These are phyloP conservation scores for Aspergillus nidulans DNA, from an alignment of 495 filamentous ascomycete genomes.

Conservation along the genomic window DNA sequence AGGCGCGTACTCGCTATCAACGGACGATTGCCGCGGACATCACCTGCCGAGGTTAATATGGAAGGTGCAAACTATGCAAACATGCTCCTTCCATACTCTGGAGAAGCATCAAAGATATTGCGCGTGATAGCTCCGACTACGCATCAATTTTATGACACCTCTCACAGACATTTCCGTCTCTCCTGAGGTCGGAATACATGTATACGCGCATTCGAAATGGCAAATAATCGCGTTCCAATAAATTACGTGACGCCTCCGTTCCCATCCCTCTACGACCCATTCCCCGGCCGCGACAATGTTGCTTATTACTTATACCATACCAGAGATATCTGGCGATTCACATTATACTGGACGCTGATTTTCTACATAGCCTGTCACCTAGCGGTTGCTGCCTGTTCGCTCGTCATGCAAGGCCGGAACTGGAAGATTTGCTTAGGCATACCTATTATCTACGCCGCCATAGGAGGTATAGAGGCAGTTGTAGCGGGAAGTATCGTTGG, in stretches of 20 bases:
- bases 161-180: not conserved
- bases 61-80: conserved; percentile 40
- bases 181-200: conserved; percentile 6
- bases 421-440: conserved; percentile 75
- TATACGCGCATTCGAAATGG: conserved; percentile 18
- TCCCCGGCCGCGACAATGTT: conserved; percentile 46
- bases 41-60: conserved; percentile 37
- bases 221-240: conserved; percentile 51
- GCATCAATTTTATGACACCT: conserved; percentile 12
- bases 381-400: conserved; percentile 62
- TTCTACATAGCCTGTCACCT: conserved; percentile 43
- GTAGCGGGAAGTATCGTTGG: conserved; percentile 88
- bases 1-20: conserved; percentile 7
- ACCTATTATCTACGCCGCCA: conserved; percentile 66
- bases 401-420: conserved; percentile 62
- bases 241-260: conserved; percentile 72
- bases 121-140: not conserved
- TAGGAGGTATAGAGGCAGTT: conserved; percentile 77
- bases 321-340: conserved; percentile 85
- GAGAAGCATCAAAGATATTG: not conserved
- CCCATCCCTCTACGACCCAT: conserved; percentile 82
- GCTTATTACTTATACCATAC: conserved; percentile 72
- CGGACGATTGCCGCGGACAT: conserved; percentile 33
- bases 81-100: conserved; percentile 7
- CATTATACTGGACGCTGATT: conserved; percentile 75